Evolutionary conservation across 495 filamentous ascomycete species (phyloP).

Genomic region (Aspergillus sclerotiicarbonarius): DNA sequence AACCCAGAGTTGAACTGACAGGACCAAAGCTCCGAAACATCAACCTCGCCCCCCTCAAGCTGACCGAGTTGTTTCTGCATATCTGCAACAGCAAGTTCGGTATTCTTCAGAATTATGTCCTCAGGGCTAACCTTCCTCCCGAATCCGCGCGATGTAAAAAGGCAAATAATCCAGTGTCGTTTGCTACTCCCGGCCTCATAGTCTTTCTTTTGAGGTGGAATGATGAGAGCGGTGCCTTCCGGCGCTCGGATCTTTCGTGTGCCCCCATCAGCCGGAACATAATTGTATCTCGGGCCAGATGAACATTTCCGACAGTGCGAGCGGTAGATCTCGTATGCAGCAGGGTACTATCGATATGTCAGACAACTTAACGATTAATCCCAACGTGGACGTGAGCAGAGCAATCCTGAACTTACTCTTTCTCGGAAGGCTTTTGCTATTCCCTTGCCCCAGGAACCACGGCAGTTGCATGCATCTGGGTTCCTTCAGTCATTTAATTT

Average conservation of each 20-base stretch:
- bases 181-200: constrained; percentile 15
- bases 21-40: constrained; percentile 26
- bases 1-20: constrained; percentile 47
- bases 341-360: constrained; percentile 34
- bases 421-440: constrained; percentile 37
- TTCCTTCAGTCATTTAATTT: background rate
- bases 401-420: constrained; percentile 22
- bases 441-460: constrained; percentile 44
- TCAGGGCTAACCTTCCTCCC: constrained; percentile 27
- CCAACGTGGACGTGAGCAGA: background rate
- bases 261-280: constrained; percentile 6
- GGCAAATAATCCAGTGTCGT: constrained; percentile 48
- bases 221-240: constrained; percentile 45
- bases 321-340: constrained; percentile 36
- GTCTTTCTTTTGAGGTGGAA: constrained; percentile 36
- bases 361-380: background rate
- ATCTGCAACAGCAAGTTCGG: constrained; percentile 37
- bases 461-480: constrained; percentile 48
- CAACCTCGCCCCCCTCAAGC: constrained; percentile 5
- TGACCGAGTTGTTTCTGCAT: constrained; percentile 31
- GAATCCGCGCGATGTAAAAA: constrained; percentile 42
- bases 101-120: constrained; percentile 37
- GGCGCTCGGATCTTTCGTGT: constrained; percentile 14
- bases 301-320: constrained; percentile 27
- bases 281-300: constrained; percentile 5